Conservation (phyloP, 2,329 filamentous ascomycete genomes). For the Aspergillus ruber region DNA sequence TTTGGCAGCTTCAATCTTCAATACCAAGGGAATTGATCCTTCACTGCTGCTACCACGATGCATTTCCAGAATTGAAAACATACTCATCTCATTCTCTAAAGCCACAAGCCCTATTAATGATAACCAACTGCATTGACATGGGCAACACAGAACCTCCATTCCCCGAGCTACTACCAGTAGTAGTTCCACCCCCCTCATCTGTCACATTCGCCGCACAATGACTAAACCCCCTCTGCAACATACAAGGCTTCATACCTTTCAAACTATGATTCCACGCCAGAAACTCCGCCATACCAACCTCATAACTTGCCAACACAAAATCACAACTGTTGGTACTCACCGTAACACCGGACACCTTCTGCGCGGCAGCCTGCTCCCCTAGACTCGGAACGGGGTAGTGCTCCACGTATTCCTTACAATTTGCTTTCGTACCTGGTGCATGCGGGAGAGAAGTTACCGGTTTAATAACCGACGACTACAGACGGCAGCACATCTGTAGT, state of each 20-base stretch:
- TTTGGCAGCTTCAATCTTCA: too few species aligned
- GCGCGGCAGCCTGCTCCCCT: not conserved
- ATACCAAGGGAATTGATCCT: too few species aligned
- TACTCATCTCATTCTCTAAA: too few species aligned
- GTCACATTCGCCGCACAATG: constrained; percentile 3
- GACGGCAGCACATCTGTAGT: constrained; percentile 4
- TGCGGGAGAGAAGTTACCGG: constrained; percentile 1
- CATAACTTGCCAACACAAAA: constrained; percentile 7
- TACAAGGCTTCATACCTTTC: constrained; percentile 6
- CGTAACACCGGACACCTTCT: not conserved
- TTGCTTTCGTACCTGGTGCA: constrained; percentile 2
- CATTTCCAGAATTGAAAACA: too few species aligned
- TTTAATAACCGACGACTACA: constrained; percentile 1
- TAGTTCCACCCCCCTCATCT: not conserved
- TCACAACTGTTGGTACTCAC: constrained; percentile 9
- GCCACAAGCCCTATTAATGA: too few species aligned
- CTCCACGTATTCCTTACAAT: constrained; percentile 3
- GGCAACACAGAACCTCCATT: too few species aligned
- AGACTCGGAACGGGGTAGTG: not conserved
- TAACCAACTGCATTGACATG: too few species aligned
- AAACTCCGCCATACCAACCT: constrained; percentile 7
- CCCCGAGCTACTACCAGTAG: not conserved
- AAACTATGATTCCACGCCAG: constrained; percentile 13
- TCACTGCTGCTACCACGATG: too few species aligned
- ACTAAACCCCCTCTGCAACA: constrained; percentile 3